A percentile compares a stretch with the other conserved stretches of the same genome.
Evolutionary conservation across 305 asterid species (phyloP).

Genomic region (Fraxinus platypoda): DNA sequence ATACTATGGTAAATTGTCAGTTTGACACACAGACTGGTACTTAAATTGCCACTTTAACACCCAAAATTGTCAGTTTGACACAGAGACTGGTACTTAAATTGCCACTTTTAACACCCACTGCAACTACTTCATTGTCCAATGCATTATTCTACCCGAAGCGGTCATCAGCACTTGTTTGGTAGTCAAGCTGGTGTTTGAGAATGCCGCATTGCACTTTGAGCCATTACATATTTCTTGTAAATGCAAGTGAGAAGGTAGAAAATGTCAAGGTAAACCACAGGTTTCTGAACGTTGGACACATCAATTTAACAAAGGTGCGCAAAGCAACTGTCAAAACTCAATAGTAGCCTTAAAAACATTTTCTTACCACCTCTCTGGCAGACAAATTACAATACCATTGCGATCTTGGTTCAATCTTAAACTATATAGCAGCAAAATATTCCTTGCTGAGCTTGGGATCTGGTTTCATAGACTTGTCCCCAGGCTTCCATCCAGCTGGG

Average conservation of each 20-base stretch:
- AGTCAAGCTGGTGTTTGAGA: background rate
- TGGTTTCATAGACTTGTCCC: conserved; percentile 96
- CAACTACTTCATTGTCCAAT: background rate
- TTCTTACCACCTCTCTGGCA: conserved; percentile 29
- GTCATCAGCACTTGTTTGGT: background rate
- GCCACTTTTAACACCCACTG: background rate
- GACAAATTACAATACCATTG: conserved; percentile 14
- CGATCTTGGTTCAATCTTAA: background rate
- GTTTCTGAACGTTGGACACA: background rate
- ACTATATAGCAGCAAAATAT: conserved; percentile 78
- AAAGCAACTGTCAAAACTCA: conserved; percentile 18
- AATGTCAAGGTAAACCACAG: background rate
- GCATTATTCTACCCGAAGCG: background rate
- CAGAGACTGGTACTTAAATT: too few species aligned
- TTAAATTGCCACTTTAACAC: background rate
- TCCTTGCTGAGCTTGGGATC: conserved; percentile 98
- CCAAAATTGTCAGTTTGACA: too few species aligned
- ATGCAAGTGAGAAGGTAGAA: background rate
- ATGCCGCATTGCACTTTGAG: background rate
- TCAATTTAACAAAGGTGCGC: background rate
- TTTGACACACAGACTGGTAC: too few species aligned
- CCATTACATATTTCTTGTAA: background rate
- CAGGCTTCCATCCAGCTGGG: conserved; percentile 99
- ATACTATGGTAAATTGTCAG: background rate
- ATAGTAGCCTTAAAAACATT: conserved; percentile 6